Evolutionary conservation across 139 green algal genomes (phyloP).

Genomic region (Zygnema circumcarinatum): DNA sequence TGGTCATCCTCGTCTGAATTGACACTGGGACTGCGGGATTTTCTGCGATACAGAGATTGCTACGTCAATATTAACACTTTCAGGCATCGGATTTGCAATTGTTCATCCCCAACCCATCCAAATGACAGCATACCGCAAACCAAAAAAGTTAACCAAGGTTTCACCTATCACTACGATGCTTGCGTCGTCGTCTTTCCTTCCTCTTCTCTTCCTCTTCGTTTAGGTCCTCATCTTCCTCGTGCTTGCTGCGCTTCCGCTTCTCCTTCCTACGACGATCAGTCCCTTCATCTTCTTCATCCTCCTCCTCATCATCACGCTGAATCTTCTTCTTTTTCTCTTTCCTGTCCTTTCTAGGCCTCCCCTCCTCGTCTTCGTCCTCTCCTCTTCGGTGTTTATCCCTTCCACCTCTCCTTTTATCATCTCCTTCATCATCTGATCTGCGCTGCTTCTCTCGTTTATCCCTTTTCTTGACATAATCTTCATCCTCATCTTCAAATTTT

Average conservation of each 20-base stretch:
- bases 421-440: neutral
- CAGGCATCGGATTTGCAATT: no score
- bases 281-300: constrained; percentile 26
- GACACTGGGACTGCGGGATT: neutral
- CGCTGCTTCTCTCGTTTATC: neutral
- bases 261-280: neutral
- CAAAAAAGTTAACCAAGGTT: no score
- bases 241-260: constrained; percentile 14
- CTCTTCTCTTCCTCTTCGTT: constrained; percentile 29
- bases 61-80: no score
- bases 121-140: no score
- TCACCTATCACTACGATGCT: neutral
- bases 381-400: neutral
- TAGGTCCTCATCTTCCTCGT: constrained; percentile 44
- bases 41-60: neutral
- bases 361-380: constrained; percentile 44
- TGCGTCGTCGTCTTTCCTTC: neutral
- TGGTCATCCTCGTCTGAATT: neutral
- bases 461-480: constrained; percentile 6
- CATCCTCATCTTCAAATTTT: neutral
- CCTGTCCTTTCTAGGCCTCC: constrained; percentile 7
- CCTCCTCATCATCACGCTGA: constrained; percentile 36
- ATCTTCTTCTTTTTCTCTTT: constrained; percentile 18
- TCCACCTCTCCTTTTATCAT: neutral
- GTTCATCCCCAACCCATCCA: no score